Base-by-base conservation (phyloP, 2,329 filamentous ascomycete species). In the Diaporthe ampelina region DNA sequence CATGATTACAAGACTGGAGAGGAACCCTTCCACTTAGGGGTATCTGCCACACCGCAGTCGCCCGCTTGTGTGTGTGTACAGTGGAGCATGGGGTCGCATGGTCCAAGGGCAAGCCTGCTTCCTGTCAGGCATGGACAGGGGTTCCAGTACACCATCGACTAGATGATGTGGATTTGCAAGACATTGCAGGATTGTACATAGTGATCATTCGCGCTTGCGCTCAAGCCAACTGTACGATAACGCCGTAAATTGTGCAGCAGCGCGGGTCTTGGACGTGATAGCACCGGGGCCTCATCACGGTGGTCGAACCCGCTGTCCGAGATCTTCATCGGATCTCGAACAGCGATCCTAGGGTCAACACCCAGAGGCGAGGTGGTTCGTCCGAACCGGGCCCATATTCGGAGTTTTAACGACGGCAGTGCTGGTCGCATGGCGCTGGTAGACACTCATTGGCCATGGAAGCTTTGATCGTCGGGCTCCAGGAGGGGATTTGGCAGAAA, bases 151-250 rank as follows among this genome's bases (percentile, higher is more conserved):
- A 37, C 54, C 61, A 57, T 58, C 37, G 48, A n/a, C 48, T 43
- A 74, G 63, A 70, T 72, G 69, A 75, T 17, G 24, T 63, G 59
- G 65, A 63, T 45, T 72, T 26, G 71, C 68, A 63, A 75, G 54
- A 70, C 56, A 68, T 74, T 72, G 72, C 61, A 57, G 35, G 40
- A 72, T 58, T 72, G 43, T 48, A 68, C 48, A 40, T 54, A 54
- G 45, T 68, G 63, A 40, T 68, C 32, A 54, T 68, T 54, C 48
- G 45, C 48, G 17, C n/a, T 40, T 68, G 63, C 48, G 32, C 48
- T 37, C 48, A 40, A 21, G 24, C 11, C 11, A n/a, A 40, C 19
- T 13, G 29, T 24, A 54, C n/a, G 45, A 29, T 54, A 40, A 26
- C 32, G 45, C 48, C 32, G 32, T 54, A 48, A 15, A 17, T 21